phyloP scores from a whole-genome alignment of 1,139 yeast species.

The Pichia sp. region DNA sequence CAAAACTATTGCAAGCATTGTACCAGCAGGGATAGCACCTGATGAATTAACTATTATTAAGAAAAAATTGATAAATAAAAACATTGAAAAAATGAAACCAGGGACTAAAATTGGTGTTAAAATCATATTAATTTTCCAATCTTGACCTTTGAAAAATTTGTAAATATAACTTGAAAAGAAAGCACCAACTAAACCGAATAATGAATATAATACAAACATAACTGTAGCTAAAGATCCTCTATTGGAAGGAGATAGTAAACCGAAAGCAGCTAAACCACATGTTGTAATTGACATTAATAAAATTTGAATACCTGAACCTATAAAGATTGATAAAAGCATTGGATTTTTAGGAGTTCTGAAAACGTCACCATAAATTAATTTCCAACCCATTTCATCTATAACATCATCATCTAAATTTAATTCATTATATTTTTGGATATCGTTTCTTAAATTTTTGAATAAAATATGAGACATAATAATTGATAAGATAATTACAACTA shows the following conservation, averaged over 20 bases:
- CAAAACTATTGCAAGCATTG: conserved; percentile 70
- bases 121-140: conserved; percentile 80
- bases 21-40: conserved; percentile 92
- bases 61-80: conserved; percentile 73
- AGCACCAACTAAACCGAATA: conserved; percentile 76
- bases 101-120: conserved; percentile 84
- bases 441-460: conserved; percentile 73
- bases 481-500: conserved; percentile 71
- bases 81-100: conserved; percentile 55
- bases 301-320: conserved; percentile 87
- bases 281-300: conserved; percentile 71
- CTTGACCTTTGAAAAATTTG: conserved; percentile 85
- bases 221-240: conserved; percentile 91
- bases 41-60: conserved; percentile 74
- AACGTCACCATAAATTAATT: conserved; percentile 89
- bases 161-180: conserved; percentile 80
- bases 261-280: conserved; percentile 76
- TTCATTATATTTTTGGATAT: conserved; percentile 83
- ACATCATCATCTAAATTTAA: conserved; percentile 75
- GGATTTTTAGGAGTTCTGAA: conserved; percentile 76
- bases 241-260: conserved; percentile 87
- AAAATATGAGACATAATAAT: conserved; percentile 75
- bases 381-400: conserved; percentile 97
- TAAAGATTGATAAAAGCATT: conserved; percentile 65
- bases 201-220: conserved; percentile 73